Evolutionary conservation across 1,284 basidiomycete genomes (phyloP), one percentile per base, ranked within the genome.

Genomic region (Cutaneotrichosporon spelunceum): DNA sequence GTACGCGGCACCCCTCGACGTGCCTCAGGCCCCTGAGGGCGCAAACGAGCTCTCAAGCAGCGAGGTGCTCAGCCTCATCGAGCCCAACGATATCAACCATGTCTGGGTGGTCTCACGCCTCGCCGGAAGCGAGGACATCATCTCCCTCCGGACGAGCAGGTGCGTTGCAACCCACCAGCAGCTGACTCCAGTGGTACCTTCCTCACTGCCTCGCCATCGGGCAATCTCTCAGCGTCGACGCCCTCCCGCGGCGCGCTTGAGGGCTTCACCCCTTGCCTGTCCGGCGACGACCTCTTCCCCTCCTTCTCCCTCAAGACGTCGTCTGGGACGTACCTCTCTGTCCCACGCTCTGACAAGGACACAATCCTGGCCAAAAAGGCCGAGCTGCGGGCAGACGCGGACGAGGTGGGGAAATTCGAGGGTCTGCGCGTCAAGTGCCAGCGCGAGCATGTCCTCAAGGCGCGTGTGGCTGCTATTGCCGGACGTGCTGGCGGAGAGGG

Each of bases 381-480:
- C 50, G 84, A 88, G 63, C 78, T 96, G 23, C 82, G 93, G 56
- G 90, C 88, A 14, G 92, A 95, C 72, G 88, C 86, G 63, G 90
- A 93, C 53, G 92, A 94, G 71, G 87, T 86, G 64, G 89, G 91
- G 52, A 85, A 86, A 65, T 84, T 88, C 19, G 91, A 94, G 72
- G 82, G 87, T 14, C 91, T 93, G 75, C 88, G 86, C 84, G 85
- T 94, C 59, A 93, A 93, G 79, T 88, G 95, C 53, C 93, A 96
- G 80, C 86, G 84, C 78, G 91, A 91, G 74, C 94, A 90, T 79
- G 88, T 93, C 80, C 84, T 86, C 71, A 92, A 95, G 75, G 91
- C 90, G 5, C 82, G 88, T 24, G 9, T 66, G 5, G 57, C 34
- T n/a, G 56, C 54, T 6, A 21, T 56, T 11, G 52, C 47, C 13